Conservation (phyloP, 805 yeast genomes). For the Hanseniaspora clermontiae region DNA sequence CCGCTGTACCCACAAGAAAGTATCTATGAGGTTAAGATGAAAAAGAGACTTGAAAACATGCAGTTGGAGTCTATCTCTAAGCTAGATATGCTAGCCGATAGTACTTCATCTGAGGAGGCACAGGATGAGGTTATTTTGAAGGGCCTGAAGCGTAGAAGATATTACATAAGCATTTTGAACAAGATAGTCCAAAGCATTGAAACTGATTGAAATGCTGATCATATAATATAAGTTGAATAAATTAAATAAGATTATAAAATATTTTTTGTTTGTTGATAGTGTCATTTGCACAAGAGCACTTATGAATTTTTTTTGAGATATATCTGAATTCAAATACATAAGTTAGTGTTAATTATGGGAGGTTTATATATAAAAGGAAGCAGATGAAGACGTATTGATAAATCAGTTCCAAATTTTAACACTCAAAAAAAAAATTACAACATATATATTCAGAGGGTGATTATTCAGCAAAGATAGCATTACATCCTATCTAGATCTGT, state of each 20-base stretch:
- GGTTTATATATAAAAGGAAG: no score
- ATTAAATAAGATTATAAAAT: no score
- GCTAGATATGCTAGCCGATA: neutral
- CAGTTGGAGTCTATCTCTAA: constrained; percentile 16
- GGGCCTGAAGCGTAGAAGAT: constrained; percentile 3
- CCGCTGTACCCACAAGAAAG: constrained; percentile 25
- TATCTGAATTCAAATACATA: no score
- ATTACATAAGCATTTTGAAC: neutral
- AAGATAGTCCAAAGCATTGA: neutral
- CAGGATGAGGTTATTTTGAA: neutral
- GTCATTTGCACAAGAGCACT: no score
- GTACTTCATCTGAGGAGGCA: neutral
- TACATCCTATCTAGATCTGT: neutral
- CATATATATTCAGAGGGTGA: neutral
- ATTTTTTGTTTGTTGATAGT: no score
- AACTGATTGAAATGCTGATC: no score
- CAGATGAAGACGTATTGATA: no score
- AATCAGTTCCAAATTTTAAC: no score
- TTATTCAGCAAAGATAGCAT: neutral
- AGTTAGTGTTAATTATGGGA: no score
- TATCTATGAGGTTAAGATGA: constrained; percentile 18
- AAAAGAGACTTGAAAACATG: constrained; percentile 20
- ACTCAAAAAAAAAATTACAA: no score
- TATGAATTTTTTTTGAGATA: no score
- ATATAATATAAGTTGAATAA: no score